Conservation (phyloP, 768 basidiomycete genomes). For the Russula vinacea region DNA sequence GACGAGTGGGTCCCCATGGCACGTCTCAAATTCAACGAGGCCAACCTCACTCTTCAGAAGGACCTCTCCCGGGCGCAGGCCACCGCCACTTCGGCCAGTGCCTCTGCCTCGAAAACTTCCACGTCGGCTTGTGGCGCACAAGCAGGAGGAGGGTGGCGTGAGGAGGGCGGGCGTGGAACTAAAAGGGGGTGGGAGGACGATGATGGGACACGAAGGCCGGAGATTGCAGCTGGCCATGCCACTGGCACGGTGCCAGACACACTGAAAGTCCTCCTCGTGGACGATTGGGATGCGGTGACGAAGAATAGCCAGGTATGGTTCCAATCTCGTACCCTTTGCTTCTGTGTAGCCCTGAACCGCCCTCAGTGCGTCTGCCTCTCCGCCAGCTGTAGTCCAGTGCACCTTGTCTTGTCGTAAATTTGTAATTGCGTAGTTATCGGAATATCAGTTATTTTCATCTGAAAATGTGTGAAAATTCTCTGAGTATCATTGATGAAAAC, state of each 20-base stretch:
- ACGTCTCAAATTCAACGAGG: constrained; percentile 81
- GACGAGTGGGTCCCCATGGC: constrained; percentile 91
- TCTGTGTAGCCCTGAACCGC: neutral
- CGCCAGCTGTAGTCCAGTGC: no score
- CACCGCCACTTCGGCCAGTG: constrained; percentile 39
- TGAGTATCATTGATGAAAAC: no score
- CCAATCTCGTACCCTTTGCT: no score
- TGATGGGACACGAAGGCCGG: constrained; percentile 73
- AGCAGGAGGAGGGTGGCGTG: constrained; percentile 39
- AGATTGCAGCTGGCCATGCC: constrained; percentile 85
- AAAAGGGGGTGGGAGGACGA: constrained; percentile 80
- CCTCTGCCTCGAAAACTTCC: constrained; percentile 36
- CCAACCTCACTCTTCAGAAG: constrained; percentile 76
- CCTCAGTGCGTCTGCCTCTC: neutral
- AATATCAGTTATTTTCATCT: no score
- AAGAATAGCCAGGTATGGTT: constrained; percentile 80
- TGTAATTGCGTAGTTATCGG: no score
- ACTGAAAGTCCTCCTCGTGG: constrained; percentile 84
- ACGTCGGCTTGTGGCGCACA: constrained; percentile 30
- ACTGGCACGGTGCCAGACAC: constrained; percentile 90
- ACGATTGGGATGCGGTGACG: constrained; percentile 97
- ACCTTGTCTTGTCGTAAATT: no score
- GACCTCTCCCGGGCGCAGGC: constrained; percentile 50
- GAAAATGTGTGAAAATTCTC: no score
- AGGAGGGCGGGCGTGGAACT: constrained; percentile 63